phyloP scores from a whole-genome alignment of 2,329 filamentous ascomycete species.

The Penicillium sp. region DNA sequence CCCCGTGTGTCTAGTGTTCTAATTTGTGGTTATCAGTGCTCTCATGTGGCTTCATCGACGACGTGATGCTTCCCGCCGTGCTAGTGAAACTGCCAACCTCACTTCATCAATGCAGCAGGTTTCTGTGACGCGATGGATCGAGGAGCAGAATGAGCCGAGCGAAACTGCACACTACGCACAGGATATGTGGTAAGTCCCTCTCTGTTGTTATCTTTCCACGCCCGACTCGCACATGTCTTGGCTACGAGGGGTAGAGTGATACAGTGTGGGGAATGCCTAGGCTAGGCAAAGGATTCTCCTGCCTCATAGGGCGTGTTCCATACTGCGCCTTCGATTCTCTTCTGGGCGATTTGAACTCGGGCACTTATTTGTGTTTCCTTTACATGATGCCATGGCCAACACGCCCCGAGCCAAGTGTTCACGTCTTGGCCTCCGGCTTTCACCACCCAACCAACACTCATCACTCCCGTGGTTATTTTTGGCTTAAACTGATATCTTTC shows the following conservation, averaged over 20 bases:
- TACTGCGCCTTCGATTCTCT: not conserved
- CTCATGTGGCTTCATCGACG: slow-evolving; percentile 28
- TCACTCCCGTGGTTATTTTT: not conserved
- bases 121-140: slow-evolving; percentile 30
- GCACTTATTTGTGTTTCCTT: not conserved
- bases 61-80: not conserved
- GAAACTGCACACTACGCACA: slow-evolving; percentile 22
- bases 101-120: slow-evolving; percentile 13
- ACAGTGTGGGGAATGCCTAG: slow-evolving; percentile 19
- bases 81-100: not conserved
- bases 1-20: not conserved
- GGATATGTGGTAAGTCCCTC: slow-evolving; percentile 28
- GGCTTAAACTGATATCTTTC: not conserved
- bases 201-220: slow-evolving; percentile 2
- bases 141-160: slow-evolving; percentile 21
- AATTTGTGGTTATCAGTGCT: slow-evolving; percentile 12
- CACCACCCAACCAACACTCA: not conserved
- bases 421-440: not conserved
- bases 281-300: slow-evolving; percentile 9
- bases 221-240: slow-evolving; percentile 4
- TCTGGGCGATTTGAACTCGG: not conserved
- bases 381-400: not conserved
- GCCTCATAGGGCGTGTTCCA: slow-evolving; percentile 4
- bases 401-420: not conserved
- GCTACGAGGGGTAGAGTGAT: slow-evolving; percentile 8